These are phyloP conservation scores for Acacia confusa DNA, from an alignment of 306 rosid species.

Conservation along the genomic window DNA sequence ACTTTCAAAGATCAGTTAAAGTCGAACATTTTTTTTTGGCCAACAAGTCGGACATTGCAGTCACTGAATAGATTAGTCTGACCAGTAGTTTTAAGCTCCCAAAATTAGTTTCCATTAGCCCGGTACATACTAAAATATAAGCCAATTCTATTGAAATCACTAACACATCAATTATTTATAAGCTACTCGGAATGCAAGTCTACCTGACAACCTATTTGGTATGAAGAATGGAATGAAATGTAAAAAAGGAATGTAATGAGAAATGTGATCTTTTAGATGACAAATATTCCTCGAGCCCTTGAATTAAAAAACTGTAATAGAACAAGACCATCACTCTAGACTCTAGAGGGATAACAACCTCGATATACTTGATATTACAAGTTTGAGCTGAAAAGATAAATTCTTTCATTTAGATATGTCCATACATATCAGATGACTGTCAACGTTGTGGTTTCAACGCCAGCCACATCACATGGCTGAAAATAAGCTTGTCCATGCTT, in stretches of 20 bases:
- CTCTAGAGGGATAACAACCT: not conserved
- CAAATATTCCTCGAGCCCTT: not conserved
- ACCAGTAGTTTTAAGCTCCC: constrained; percentile 16
- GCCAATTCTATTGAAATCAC: not conserved
- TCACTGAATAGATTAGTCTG: constrained; percentile 1
- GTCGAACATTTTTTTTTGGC: not conserved
- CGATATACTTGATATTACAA: not conserved
- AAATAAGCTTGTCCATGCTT: not conserved
- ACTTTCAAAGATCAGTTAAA: constrained; percentile 23
- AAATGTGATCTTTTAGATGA: not conserved
- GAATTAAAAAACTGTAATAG: not conserved
- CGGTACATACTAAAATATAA: not conserved
- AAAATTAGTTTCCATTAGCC: constrained; percentile 1
- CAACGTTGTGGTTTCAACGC: not conserved
- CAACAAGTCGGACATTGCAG: constrained; percentile 8
- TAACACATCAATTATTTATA: not conserved
- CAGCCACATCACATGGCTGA: not conserved
- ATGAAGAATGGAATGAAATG: not conserved
- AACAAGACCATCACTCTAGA: not conserved
- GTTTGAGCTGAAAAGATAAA: too few species aligned
- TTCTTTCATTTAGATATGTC: not conserved
- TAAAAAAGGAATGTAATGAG: not conserved
- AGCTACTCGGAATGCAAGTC: not conserved
- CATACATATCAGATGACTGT: not conserved
- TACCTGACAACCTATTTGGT: not conserved